phyloP scores from a whole-genome alignment of 2,329 filamentous ascomycete genomes.

The Berkeleyomyces basicola region DNA sequence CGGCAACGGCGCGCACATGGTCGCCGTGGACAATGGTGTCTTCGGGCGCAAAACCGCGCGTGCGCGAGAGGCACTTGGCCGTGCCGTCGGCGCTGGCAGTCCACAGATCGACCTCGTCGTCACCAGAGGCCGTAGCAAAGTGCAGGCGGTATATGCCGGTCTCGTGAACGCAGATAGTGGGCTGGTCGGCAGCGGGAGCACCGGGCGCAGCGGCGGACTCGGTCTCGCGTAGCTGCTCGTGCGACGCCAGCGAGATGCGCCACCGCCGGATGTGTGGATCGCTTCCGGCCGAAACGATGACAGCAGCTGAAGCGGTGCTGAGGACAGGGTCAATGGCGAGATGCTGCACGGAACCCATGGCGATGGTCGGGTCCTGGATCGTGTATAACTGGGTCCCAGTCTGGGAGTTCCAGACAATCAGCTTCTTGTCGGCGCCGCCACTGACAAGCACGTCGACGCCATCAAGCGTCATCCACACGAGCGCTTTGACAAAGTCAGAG shows the following conservation, averaged over 20 bases:
- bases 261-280: slow-evolving; percentile 67
- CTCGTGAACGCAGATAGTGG: slow-evolving; percentile 60
- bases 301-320: slow-evolving; percentile 31
- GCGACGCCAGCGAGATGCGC: slow-evolving; percentile 38
- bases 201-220: slow-evolving; percentile 13
- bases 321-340: slow-evolving; percentile 57
- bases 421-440: slow-evolving; percentile 61
- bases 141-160: slow-evolving; percentile 73
- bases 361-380: slow-evolving; percentile 54
- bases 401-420: slow-evolving; percentile 66
- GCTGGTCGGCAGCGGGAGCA: slow-evolving; percentile 24
- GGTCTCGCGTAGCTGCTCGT: slow-evolving; percentile 35
- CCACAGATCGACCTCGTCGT: slow-evolving; percentile 61
- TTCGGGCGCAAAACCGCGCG: slow-evolving; percentile 51
- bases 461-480: slow-evolving; percentile 45
- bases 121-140: slow-evolving; percentile 39
- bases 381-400: slow-evolving; percentile 55
- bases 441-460: slow-evolving; percentile 51
- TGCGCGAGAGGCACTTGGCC: slow-evolving; percentile 59
- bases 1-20: slow-evolving; percentile 70
- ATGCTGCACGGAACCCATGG: slow-evolving; percentile 64
- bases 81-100: slow-evolving; percentile 86
- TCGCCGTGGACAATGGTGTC: slow-evolving; percentile 66
- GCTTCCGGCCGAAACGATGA: slow-evolving; percentile 65
- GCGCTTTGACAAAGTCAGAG: slow-evolving; percentile 76